phyloP scores from a whole-genome alignment of 2,329 filamentous ascomycete genomes.

The Pseudocercospora vitis region DNA sequence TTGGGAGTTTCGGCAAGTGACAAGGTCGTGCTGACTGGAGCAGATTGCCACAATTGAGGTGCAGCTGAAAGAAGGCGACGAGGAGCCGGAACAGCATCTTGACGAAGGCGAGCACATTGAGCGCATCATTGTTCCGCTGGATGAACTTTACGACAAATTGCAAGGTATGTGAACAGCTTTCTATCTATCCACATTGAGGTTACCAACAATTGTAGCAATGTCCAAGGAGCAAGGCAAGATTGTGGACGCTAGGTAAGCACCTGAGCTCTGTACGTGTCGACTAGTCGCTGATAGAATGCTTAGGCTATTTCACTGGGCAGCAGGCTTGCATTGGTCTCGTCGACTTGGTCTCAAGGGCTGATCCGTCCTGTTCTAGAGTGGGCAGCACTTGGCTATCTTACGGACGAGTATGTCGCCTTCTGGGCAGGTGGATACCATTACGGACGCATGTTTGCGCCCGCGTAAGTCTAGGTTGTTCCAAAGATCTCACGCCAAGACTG shows the following conservation, averaged over 20 bases:
- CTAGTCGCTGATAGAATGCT: constrained; percentile 1
- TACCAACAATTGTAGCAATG: constrained; percentile 33
- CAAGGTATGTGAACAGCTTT: constrained; percentile 37
- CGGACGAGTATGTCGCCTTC: constrained; percentile 37
- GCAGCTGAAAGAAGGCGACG: constrained; percentile 50
- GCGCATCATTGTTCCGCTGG: constrained; percentile 58
- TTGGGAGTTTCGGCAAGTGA: not conserved
- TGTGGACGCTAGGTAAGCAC: constrained; percentile 50
- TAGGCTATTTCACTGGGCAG: constrained; percentile 62
- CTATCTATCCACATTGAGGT: constrained; percentile 5
- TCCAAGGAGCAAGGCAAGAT: constrained; percentile 51
- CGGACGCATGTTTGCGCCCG: constrained; percentile 22
- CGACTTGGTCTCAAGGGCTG: constrained; percentile 34
- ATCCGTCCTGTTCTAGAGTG: constrained; percentile 31
- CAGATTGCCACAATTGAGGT: constrained; percentile 60
- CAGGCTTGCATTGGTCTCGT: constrained; percentile 52
- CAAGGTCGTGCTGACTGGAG: not conserved
- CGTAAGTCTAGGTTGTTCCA: not conserved
- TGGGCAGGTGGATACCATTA: constrained; percentile 35
- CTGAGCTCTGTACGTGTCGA: not conserved
- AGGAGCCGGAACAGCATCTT: constrained; percentile 58
- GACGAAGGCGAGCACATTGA: constrained; percentile 64
- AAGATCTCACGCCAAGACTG: too few relatives aligned
- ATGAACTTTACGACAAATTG: constrained; percentile 57
- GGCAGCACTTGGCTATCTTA: constrained; percentile 32